These are phyloP conservation scores for Neoboletus subvelutipes DNA, from an alignment of 768 basidiomycete species.

Conservation along the genomic window DNA sequence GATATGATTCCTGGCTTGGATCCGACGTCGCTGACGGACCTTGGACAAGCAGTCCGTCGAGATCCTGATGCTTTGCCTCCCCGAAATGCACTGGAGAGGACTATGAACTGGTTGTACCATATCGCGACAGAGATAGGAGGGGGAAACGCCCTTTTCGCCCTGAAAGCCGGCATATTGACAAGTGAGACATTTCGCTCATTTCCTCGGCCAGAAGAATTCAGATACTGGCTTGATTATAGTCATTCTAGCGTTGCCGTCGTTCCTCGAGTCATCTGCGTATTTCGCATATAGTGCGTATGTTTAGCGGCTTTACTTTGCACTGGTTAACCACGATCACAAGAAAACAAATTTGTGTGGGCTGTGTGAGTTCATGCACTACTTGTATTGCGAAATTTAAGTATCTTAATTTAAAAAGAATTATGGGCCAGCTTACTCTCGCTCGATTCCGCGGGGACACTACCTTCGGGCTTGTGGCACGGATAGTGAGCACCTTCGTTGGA, in stretches of 20 bases:
- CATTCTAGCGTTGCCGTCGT: constrained; percentile 56
- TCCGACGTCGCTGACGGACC: constrained; percentile 42
- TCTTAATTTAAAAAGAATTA: constrained; percentile 45
- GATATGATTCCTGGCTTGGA: constrained; percentile 61
- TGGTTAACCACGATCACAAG: constrained; percentile 33
- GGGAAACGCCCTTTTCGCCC: constrained; percentile 65
- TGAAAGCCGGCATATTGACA: constrained; percentile 70
- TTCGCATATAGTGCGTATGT: constrained; percentile 56
- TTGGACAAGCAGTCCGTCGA: constrained; percentile 55
- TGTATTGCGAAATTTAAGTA: background rate
- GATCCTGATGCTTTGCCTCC: constrained; percentile 80
- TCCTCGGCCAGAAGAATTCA: background rate
- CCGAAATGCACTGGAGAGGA: constrained; percentile 51
- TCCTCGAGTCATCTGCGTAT: constrained; percentile 50
- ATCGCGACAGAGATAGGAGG: constrained; percentile 40
- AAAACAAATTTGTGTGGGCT: constrained; percentile 68
- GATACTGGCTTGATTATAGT: constrained; percentile 36
- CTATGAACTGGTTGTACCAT: constrained; percentile 48
- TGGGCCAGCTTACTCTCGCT: constrained; percentile 70
- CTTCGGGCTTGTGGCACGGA: constrained; percentile 60
- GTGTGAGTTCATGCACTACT: constrained; percentile 43
- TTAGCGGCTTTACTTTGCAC: background rate
- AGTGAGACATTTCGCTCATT: constrained; percentile 34
- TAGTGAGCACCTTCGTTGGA: constrained; percentile 65
- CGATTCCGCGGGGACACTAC: constrained; percentile 77